Base-by-base conservation (phyloP, 2,329 filamentous ascomycete species). In the Colletotrichum camelliae region DNA sequence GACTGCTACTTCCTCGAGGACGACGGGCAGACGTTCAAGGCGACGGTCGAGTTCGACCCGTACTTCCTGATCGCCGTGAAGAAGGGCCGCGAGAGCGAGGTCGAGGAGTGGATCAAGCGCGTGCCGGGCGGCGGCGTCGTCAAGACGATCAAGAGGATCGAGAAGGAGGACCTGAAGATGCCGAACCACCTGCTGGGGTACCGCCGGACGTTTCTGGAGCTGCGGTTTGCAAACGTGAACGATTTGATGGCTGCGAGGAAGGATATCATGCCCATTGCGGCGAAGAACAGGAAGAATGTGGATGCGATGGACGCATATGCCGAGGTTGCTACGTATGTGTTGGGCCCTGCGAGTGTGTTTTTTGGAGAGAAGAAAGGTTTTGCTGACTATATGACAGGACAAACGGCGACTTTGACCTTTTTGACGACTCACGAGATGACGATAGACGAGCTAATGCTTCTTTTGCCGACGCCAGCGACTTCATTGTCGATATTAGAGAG, bases 301-400 rank as follows among this genome's bases (percentile, higher is more conserved):
- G 96, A 95, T 87, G 95, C 96, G 67, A 98, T 98, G 94, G 97
- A 99, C 88, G 96, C 96, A 79, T 99, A 99, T 88, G 96, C 96
- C 57, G 97, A 99, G 88, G 96, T 98, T 81, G 95, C 95, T 77
- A 94, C 93, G 95, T 96, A 84, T 84, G 92, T 89, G 52, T 15
- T 29, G 7, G 21, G 15, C 12, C 10, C 18, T 35, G 58, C 12
- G 58, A 12, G 21, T 12, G 4, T 33, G 10, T 48, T 15, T 37
- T 7, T 33, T 18, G 9, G 33, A 24, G 10, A 6, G 31, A 16
- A 31, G 33, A 9, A 8, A 4, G 31, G 29, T 21, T 18, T 16
- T 16, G 62, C 79, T 81, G 62, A 83, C 81, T 12, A 78, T 15
- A 31, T 13, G 12, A 37, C 77, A 95, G 93, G 81, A 91, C 92